These are phyloP conservation scores for Canavalia ensiformis DNA, from an alignment of 306 rosid genomes.

Conservation along the genomic window DNA sequence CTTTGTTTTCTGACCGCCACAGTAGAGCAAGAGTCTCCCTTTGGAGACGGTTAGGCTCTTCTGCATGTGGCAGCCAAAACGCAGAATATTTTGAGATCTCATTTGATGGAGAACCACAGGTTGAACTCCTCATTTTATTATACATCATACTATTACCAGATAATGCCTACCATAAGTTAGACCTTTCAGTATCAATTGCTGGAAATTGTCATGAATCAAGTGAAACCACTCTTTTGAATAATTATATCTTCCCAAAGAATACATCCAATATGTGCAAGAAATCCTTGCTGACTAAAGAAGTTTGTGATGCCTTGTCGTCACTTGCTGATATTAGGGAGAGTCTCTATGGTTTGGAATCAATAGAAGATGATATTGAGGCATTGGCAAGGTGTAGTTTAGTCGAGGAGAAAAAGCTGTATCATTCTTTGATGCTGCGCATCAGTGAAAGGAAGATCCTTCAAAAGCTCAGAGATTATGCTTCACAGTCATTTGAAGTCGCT, in stretches of 20 bases:
- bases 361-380: constrained; percentile 68
- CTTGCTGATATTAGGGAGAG: constrained; percentile 76
- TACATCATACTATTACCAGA: constrained; percentile 70
- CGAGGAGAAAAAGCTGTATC: constrained; percentile 68
- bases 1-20: constrained; percentile 70
- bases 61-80: constrained; percentile 62
- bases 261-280: constrained; percentile 53
- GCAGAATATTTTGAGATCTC: constrained; percentile 87
- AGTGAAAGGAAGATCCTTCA: constrained; percentile 80
- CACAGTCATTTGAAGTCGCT: constrained; percentile 42
- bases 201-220: constrained; percentile 54
- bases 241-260: constrained; percentile 38
- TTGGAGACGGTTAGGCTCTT: constrained; percentile 78
- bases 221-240: constrained; percentile 51
- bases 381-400: constrained; percentile 54
- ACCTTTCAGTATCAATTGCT: constrained; percentile 59
- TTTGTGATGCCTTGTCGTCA: constrained; percentile 63
- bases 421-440: constrained; percentile 75
- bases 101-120: constrained; percentile 80
- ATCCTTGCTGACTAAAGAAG: constrained; percentile 63
- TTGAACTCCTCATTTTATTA: constrained; percentile 68
- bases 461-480: constrained; percentile 68
- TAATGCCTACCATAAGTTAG: constrained; percentile 65
- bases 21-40: constrained; percentile 74
- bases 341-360: constrained; percentile 68